phyloP scores from a whole-genome alignment of 371 early-diverging fungal genomes.

The Apophysomyces ossiformis region DNA sequence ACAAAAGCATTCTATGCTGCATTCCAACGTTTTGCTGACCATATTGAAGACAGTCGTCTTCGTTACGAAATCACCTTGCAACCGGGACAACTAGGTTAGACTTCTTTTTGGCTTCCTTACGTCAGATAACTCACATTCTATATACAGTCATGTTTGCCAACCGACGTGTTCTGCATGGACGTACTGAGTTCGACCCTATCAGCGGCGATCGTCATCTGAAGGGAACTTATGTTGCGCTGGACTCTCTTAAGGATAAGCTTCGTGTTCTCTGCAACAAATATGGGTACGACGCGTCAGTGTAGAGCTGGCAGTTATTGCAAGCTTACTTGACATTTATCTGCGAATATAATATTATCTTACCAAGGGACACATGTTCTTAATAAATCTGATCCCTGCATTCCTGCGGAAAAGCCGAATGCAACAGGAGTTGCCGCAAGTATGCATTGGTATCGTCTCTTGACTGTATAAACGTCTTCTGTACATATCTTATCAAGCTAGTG shows the following conservation, averaged over 20 bases:
- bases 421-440: too few relatives aligned
- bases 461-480: too few relatives aligned
- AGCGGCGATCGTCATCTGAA: conserved; percentile 80
- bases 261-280: conserved; percentile 40
- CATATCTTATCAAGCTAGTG: too few relatives aligned
- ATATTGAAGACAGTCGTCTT: conserved; percentile 62
- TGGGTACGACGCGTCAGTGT: conserved; percentile 28
- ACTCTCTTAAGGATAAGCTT: conserved; percentile 77
- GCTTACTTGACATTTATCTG: too few relatives aligned
- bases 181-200: conserved; percentile 75
- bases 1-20: conserved; percentile 72
- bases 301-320: not conserved
- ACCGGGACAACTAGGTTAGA: conserved; percentile 66
- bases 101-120: not conserved
- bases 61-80: conserved; percentile 70
- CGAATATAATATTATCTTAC: too few relatives aligned
- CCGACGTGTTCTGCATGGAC: conserved; percentile 83
- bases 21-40: conserved; percentile 66
- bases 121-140: not conserved
- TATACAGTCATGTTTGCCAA: conserved; percentile 76
- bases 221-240: conserved; percentile 81
- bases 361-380: too few relatives aligned
- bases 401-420: too few relatives aligned
- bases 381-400: too few relatives aligned
- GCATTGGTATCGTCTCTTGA: too few relatives aligned